Conservation (phyloP, 2,329 filamentous ascomycete species). For the Paecilomyces sp. region DNA sequence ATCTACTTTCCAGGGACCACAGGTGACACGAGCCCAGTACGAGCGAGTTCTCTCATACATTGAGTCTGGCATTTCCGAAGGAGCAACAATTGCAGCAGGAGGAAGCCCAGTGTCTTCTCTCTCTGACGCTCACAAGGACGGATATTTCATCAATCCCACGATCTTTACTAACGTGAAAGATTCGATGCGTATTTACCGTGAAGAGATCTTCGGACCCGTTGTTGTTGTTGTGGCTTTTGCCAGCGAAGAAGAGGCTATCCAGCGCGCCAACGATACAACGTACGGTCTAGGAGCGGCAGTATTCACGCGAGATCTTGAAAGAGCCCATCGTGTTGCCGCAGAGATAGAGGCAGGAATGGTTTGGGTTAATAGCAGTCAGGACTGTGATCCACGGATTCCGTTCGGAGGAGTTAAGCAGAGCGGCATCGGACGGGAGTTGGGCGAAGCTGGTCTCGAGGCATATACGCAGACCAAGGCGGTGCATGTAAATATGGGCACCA, state of each 20-base stretch:
- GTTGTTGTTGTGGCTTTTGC: background rate
- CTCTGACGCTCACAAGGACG: background rate
- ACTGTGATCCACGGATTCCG: constrained; percentile 33
- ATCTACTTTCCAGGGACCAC: constrained; percentile 10
- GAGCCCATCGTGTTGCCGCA: background rate
- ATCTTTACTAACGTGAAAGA: background rate
- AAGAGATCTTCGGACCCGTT: constrained; percentile 65
- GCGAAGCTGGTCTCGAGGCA: constrained; percentile 33
- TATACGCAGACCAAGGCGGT: constrained; percentile 35
- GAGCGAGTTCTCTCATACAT: constrained; percentile 9
- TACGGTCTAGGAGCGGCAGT: background rate
- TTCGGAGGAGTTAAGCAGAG: constrained; percentile 42
- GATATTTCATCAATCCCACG: background rate
- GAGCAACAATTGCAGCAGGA: background rate
- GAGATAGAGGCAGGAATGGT: background rate
- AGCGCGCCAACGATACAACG: background rate
- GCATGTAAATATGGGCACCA: constrained; percentile 33
- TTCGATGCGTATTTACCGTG: constrained; percentile 57
- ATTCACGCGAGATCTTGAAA: background rate
- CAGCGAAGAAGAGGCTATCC: background rate
- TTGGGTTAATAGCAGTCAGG: constrained; percentile 24
- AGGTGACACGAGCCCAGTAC: constrained; percentile 10
- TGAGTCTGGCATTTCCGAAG: background rate
- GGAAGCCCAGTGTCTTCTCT: background rate
- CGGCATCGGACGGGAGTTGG: constrained; percentile 44